A percentile compares a stretch with the other conserved stretches of the same genome.
Evolutionary conservation across 2,329 filamentous ascomycete species (phyloP).

Genomic region (Aureobasidium sp.): DNA sequence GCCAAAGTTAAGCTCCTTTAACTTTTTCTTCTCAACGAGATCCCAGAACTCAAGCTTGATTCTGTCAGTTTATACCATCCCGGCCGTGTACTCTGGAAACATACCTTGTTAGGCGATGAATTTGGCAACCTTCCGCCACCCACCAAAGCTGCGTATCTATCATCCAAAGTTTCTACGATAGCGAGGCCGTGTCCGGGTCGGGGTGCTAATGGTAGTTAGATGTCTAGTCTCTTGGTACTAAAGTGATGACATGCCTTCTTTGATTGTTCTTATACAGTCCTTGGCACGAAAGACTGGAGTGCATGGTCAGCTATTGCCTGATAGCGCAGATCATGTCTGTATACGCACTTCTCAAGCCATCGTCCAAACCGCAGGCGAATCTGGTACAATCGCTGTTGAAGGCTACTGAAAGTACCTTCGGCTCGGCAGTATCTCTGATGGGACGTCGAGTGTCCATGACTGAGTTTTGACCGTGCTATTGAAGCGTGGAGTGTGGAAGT

Average conservation of each 20-base stretch:
- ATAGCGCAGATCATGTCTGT: background rate
- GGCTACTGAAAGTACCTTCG: constrained; percentile 68
- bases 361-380: constrained; percentile 79
- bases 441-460: constrained; percentile 81
- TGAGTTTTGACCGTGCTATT: background rate
- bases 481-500: background rate
- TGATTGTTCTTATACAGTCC: constrained; percentile 28
- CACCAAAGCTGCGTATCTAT: constrained; percentile 68
- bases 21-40: constrained; percentile 64
- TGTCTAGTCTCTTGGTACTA: background rate
- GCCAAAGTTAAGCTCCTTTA: constrained; percentile 69
- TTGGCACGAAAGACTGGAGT: constrained; percentile 22
- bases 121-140: constrained; percentile 80
- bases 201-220: constrained; percentile 8
- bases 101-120: constrained; percentile 75
- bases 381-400: constrained; percentile 81
- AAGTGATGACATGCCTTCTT: constrained; percentile 15
- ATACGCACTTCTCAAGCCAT: constrained; percentile 55
- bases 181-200: constrained; percentile 19
- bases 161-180: constrained; percentile 26
- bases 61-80: constrained; percentile 17
- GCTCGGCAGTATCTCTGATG: constrained; percentile 67
- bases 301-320: background rate
- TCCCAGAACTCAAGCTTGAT: constrained; percentile 79
- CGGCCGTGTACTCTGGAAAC: constrained; percentile 15